Evolutionary conservation across 2,329 filamentous ascomycete genomes (phyloP).

Genomic region (Aureobasidium uvarum): DNA sequence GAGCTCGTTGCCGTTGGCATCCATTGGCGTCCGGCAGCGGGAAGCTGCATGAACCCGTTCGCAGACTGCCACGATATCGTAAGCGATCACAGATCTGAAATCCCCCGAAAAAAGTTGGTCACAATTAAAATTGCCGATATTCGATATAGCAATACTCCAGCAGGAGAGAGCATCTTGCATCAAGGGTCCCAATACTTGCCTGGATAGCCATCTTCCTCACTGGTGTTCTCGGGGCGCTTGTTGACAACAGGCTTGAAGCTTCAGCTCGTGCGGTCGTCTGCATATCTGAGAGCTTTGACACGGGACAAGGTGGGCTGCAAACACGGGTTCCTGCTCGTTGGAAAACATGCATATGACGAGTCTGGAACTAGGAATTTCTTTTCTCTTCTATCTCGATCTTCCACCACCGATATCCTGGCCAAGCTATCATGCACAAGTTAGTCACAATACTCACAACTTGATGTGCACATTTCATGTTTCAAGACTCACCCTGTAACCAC

Average conservation of each 20-base stretch:
- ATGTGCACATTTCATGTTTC: conserved; percentile 26
- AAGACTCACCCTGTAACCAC: conserved; percentile 75
- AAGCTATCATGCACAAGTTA: conserved; percentile 35
- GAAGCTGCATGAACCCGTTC: background rate
- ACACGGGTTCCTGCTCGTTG: background rate
- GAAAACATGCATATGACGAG: background rate
- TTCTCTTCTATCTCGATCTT: conserved; percentile 39
- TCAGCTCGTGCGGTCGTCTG: background rate
- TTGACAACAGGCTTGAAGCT: background rate
- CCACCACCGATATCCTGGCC: conserved; percentile 55
- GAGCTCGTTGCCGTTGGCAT: background rate
- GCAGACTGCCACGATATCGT: background rate
- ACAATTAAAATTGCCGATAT: background rate
- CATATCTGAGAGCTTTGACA: background rate
- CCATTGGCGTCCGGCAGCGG: background rate
- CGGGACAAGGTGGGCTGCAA: background rate
- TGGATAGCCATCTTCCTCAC: too few relatives aligned
- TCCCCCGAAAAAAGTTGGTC: background rate
- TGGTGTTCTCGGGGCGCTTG: too few relatives aligned
- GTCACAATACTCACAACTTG: conserved; percentile 14
- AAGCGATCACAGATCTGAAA: too few relatives aligned
- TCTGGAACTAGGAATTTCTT: background rate
- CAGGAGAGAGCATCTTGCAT: too few relatives aligned
- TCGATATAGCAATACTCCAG: too few relatives aligned
- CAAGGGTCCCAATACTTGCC: too few relatives aligned